Percentiles rank a stretch among this genome's conserved stretches.
These are phyloP conservation scores for Colletotrichum orchidophilum DNA, from an alignment of 2,329 filamentous ascomycete species.

Conservation along the genomic window DNA sequence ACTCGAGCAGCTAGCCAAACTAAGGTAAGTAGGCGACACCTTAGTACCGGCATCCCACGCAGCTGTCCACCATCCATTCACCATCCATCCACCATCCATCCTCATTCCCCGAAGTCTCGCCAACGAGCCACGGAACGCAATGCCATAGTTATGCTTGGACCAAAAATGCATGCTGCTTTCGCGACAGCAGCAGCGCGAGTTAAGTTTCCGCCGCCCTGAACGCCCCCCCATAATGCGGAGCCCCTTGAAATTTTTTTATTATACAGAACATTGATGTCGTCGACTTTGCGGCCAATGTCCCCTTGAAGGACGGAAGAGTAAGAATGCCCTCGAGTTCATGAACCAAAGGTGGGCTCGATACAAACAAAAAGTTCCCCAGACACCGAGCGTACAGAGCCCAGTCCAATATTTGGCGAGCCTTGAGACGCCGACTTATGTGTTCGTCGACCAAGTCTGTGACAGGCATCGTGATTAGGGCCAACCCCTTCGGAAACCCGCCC, in stretches of 20 bases:
- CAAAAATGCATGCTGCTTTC: not conserved
- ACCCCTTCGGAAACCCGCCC: constrained; percentile 25
- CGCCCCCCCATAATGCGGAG: constrained; percentile 24
- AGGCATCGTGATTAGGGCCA: constrained; percentile 9
- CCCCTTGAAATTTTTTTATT: constrained; percentile 22
- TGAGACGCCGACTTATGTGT: not conserved
- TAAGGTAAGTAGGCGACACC: not conserved
- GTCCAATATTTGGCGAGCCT: not conserved
- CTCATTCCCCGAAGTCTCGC: not conserved
- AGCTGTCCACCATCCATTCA: not conserved
- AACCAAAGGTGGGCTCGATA: not conserved
- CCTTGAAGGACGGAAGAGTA: not conserved
- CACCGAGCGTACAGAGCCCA: not conserved
- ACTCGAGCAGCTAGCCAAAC: not conserved
- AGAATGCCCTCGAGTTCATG: not conserved
- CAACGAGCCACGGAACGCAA: not conserved
- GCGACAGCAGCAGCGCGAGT: not conserved
- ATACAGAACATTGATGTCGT: constrained; percentile 20
- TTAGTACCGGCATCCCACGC: not conserved
- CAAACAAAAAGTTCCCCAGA: not conserved
- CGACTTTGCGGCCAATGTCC: not conserved
- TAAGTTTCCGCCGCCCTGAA: constrained; percentile 15
- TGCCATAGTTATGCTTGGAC: not conserved
- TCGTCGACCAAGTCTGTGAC: not conserved
- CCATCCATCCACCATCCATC: not conserved